phyloP scores from a whole-genome alignment of 495 filamentous ascomycete species.

The Physcia stellaris region DNA sequence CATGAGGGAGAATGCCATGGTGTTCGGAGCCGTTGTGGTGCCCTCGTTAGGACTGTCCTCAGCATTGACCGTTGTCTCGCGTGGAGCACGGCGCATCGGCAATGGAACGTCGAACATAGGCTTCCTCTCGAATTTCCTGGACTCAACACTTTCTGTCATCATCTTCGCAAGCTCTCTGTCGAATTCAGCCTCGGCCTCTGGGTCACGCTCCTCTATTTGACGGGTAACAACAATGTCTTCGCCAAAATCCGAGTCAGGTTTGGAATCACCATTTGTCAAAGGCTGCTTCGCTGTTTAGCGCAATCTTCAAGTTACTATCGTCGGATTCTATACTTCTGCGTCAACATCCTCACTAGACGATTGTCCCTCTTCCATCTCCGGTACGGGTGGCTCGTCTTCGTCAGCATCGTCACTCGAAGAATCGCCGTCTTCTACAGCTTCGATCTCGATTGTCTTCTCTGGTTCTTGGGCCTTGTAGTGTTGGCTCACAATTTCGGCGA shows the following conservation, averaged over 20 bases:
- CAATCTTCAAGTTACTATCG: background rate
- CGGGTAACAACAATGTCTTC: constrained; percentile 84
- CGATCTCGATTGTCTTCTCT: constrained; percentile 50
- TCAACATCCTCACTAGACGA: constrained; percentile 48
- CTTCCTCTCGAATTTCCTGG: constrained; percentile 87
- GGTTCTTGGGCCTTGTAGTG: constrained; percentile 69
- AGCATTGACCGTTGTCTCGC: constrained; percentile 36
- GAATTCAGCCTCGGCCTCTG: constrained; percentile 91
- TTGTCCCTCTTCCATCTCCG: constrained; percentile 43
- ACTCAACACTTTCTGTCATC: constrained; percentile 94
- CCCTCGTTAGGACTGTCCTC: constrained; percentile 36
- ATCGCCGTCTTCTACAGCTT: constrained; percentile 51
- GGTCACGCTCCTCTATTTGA: constrained; percentile 80
- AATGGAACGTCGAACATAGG: constrained; percentile 85
- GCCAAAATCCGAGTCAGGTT: constrained; percentile 45
- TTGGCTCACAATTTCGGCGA: constrained; percentile 74
- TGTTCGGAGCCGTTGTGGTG: constrained; percentile 32
- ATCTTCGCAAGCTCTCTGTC: constrained; percentile 97
- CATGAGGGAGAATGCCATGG: constrained; percentile 90
- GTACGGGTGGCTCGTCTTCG: constrained; percentile 42
- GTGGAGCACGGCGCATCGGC: constrained; percentile 65
- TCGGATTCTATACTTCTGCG: constrained; percentile 19
- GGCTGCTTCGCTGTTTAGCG: constrained; percentile 8
- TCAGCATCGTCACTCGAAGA: constrained; percentile 50
- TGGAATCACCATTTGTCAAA: constrained; percentile 15